phyloP scores from a whole-genome alignment of 352 stramenopile species.

The Globisporangium acanthophoron region DNA sequence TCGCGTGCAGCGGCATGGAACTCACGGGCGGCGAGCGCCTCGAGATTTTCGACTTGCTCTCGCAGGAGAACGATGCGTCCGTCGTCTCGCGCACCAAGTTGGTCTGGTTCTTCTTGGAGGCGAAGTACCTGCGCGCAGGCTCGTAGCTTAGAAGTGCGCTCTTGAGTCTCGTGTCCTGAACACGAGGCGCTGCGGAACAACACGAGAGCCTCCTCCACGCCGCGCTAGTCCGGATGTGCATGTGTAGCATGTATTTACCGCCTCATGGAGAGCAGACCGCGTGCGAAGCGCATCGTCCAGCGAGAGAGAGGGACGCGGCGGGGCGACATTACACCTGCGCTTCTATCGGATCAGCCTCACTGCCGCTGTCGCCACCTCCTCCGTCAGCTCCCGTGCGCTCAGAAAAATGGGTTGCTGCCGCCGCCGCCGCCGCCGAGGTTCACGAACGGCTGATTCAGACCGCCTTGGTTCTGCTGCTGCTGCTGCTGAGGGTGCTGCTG shows the following conservation, averaged over 20 bases:
- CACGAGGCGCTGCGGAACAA: too few relatives aligned
- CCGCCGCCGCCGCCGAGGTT: conserved; percentile 36
- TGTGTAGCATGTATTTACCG: conserved; percentile 4
- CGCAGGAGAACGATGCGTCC: conserved; percentile 26
- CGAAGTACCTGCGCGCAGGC: conserved; percentile 20
- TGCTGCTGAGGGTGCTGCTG: conserved; percentile 29
- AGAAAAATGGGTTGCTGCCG: conserved; percentile 44
- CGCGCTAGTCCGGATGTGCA: background rate
- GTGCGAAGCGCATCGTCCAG: background rate
- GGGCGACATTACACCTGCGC: conserved; percentile 5
- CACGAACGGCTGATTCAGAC: conserved; percentile 74
- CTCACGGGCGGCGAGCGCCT: conserved; percentile 48
- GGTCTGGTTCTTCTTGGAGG: conserved; percentile 20
- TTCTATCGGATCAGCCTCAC: conserved; percentile 8
- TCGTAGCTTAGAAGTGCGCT: background rate
- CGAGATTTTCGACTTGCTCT: conserved; percentile 52
- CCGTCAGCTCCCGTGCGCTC: background rate
- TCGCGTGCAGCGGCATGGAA: conserved; percentile 31
- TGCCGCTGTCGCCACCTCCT: background rate
- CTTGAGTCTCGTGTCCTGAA: background rate
- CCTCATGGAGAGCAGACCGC: background rate
- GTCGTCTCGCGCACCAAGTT: conserved; percentile 22
- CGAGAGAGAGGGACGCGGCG: background rate
- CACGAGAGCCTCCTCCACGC: too few relatives aligned
- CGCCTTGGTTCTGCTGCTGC: conserved; percentile 30